phyloP scores from a whole-genome alignment of 1,284 basidiomycete species.

The Papiliotrema laurentii region DNA sequence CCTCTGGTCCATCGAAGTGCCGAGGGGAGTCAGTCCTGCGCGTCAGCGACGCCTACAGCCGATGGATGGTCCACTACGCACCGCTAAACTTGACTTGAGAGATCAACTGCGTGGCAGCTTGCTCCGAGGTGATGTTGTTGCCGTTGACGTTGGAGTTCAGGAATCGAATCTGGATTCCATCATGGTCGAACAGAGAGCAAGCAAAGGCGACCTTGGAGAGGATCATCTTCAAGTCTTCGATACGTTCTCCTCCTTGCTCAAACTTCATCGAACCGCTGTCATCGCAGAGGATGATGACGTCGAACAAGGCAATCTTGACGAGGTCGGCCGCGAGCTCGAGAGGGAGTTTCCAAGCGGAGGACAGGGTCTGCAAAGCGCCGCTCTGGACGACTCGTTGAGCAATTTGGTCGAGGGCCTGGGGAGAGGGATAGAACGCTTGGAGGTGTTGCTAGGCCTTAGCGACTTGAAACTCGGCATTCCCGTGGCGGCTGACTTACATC shows the following conservation, averaged over 20 bases:
- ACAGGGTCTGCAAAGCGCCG: conserved; percentile 45
- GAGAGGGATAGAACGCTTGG: conserved; percentile 48
- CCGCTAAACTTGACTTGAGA: conserved; percentile 49
- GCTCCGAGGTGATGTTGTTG: conserved; percentile 49
- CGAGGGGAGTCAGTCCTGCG: conserved; percentile 45
- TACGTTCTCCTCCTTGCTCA: conserved; percentile 32
- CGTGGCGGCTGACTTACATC: conserved; percentile 40
- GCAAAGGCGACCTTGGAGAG: conserved; percentile 47
- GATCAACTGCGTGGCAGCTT: conserved; percentile 45
- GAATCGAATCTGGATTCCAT: conserved; percentile 51
- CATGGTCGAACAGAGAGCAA: conserved; percentile 48
- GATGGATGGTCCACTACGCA: conserved; percentile 6
- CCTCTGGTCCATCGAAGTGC: conserved; percentile 49
- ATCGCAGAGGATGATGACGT: conserved; percentile 47
- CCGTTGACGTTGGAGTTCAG: conserved; percentile 50
- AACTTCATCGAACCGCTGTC: conserved; percentile 49
- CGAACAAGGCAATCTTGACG: conserved; percentile 48
- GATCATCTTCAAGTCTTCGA: conserved; percentile 37
- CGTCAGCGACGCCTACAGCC: too few relatives aligned
- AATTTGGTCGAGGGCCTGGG: conserved; percentile 43
- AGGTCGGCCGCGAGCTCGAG: conserved; percentile 49
- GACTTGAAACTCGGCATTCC: conserved; percentile 1
- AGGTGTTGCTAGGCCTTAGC: conserved; percentile 41
- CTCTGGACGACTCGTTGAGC: conserved; percentile 46
- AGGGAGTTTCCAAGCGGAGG: conserved; percentile 48